A percentile compares a stretch with the other conserved stretches of the same genome.
Conservation (phyloP, 2,329 filamentous ascomycete species). For the Uncinocarpus reesii region DNA sequence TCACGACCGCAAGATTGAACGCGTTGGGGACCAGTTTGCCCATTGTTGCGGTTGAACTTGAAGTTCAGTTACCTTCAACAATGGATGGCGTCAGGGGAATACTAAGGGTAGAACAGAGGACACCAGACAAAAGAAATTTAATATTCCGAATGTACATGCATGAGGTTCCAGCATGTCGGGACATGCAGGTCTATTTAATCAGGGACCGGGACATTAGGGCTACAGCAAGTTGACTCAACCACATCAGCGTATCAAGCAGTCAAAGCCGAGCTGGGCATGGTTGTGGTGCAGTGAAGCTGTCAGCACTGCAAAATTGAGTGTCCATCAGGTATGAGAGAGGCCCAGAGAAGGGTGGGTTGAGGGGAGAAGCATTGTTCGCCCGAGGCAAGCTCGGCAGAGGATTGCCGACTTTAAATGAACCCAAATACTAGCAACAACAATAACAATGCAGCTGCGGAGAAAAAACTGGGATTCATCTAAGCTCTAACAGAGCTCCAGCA, state of each 20-base stretch:
- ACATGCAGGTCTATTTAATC: slow-evolving; percentile 1
- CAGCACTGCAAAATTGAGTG: neutral
- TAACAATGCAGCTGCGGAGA: neutral
- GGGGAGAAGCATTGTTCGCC: neutral
- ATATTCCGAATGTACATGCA: neutral
- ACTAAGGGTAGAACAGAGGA: neutral
- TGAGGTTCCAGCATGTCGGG: neutral
- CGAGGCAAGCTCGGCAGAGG: neutral
- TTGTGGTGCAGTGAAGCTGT: neutral
- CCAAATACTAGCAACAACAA: neutral
- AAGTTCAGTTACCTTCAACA: neutral
- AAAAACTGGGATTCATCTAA: neutral
- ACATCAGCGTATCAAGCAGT: neutral
- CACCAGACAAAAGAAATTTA: neutral
- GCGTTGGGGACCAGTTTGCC: slow-evolving; percentile 19
- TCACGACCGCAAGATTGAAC: slow-evolving; percentile 28
- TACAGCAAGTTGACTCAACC: neutral
- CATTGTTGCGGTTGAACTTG: slow-evolving; percentile 8
- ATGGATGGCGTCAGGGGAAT: neutral
- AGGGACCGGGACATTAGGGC: neutral
- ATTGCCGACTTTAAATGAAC: neutral
- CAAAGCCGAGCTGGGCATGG: neutral
- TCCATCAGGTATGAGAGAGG: neutral
- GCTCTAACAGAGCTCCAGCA: neutral
- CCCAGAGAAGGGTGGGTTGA: neutral